phyloP scores from a whole-genome alignment of 140 eudicot genomes.

The Stevia rebaudiana region DNA sequence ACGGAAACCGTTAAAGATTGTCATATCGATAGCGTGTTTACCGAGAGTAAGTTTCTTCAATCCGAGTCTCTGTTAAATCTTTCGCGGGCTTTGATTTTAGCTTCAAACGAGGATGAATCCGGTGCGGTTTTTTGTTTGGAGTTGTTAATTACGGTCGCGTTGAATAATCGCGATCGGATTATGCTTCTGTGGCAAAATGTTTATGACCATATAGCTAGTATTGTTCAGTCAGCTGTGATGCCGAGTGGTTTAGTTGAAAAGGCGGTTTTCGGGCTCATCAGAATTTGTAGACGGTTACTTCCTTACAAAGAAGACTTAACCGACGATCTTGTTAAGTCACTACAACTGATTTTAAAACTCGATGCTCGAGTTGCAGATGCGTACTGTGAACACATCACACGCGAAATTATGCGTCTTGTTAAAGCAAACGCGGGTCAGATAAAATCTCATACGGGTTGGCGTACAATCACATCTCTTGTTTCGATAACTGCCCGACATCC shows the following conservation, averaged over 20 bases:
- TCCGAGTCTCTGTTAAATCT: slow-evolving; percentile 57
- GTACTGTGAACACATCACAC: slow-evolving; percentile 61
- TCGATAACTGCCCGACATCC: slow-evolving; percentile 65
- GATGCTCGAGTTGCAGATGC: slow-evolving; percentile 77
- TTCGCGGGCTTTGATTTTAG: slow-evolving; percentile 45
- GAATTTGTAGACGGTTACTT: slow-evolving; percentile 63
- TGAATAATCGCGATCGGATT: slow-evolving; percentile 63
- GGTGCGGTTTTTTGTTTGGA: slow-evolving; percentile 59
- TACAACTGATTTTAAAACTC: slow-evolving; percentile 58
- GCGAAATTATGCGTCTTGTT: slow-evolving; percentile 56
- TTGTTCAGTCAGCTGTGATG: slow-evolving; percentile 53
- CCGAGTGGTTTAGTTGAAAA: slow-evolving; percentile 63
- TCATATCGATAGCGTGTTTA: slow-evolving; percentile 49
- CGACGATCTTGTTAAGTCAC: slow-evolving; percentile 58
- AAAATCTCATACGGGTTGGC: slow-evolving; percentile 66
- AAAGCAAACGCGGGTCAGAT: slow-evolving; percentile 65
- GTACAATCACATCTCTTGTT: slow-evolving; percentile 50
- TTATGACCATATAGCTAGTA: slow-evolving; percentile 56
- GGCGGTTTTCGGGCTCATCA: slow-evolving; percentile 68
- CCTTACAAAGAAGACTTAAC: slow-evolving; percentile 66
- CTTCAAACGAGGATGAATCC: slow-evolving; percentile 46
- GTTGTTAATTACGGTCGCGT: slow-evolving; percentile 52
- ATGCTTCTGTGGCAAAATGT: slow-evolving; percentile 63
- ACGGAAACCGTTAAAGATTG: slow-evolving; percentile 51
- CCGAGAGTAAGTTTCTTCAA: slow-evolving; percentile 66